These are phyloP conservation scores for Codiaeum variegatum DNA, from an alignment of 441 rosid genomes.

Conservation along the genomic window DNA sequence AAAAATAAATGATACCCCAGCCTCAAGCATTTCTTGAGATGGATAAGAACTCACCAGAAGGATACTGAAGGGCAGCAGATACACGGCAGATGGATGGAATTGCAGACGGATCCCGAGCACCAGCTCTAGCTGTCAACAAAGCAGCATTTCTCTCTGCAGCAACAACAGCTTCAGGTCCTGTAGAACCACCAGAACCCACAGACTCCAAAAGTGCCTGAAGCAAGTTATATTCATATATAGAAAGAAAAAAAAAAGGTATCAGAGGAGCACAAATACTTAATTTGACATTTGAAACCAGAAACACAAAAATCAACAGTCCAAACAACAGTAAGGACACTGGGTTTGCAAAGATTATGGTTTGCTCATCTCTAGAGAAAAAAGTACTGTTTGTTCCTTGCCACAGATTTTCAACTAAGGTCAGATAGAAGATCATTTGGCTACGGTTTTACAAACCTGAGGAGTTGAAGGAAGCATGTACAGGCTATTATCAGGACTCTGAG, in stretches of 20 bases:
- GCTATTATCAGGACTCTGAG: slow-evolving; percentile 77
- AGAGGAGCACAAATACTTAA: slow-evolving; percentile 5
- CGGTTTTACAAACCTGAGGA: slow-evolving; percentile 66
- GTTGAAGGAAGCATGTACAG: slow-evolving; percentile 93
- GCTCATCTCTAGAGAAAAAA: neutral
- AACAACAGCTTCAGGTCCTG: slow-evolving; percentile 87
- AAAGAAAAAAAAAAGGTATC: neutral
- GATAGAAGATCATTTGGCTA: neutral
- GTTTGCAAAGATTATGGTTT: neutral
- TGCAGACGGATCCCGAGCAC: slow-evolving; percentile 98
- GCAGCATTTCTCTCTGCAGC: slow-evolving; percentile 93
- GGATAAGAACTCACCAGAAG: slow-evolving; percentile 62
- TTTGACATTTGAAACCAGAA: slow-evolving; percentile 8
- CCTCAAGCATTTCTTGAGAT: neutral
- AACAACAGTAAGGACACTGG: neutral
- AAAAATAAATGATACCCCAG: neutral
- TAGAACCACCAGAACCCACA: slow-evolving; percentile 81
- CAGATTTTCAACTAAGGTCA: slow-evolving; percentile 14
- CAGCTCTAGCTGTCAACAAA: slow-evolving; percentile 93
- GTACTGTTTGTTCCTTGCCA: neutral
- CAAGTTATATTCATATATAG: slow-evolving; percentile 16
- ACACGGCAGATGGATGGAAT: slow-evolving; percentile 95
- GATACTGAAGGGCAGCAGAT: slow-evolving; percentile 94
- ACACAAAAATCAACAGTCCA: slow-evolving; percentile 1
- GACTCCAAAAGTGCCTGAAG: slow-evolving; percentile 84